Base-by-base conservation (phyloP, 2,329 filamentous ascomycete species). In the Aspergillus transmontanensis region DNA sequence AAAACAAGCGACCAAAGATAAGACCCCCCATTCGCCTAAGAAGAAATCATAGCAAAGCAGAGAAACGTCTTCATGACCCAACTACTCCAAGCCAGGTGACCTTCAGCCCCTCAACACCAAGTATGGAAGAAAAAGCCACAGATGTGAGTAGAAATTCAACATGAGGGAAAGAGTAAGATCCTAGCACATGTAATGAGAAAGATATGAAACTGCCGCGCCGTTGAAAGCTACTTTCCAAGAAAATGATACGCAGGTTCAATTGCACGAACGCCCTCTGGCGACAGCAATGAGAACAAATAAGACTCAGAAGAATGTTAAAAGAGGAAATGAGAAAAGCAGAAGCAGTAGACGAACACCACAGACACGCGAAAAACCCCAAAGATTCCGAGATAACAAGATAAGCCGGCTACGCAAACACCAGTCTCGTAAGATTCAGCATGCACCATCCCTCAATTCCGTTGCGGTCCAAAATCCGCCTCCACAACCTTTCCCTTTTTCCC, bases 401-500 rank as follows among this genome's bases (percentile, higher is more conserved):
- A 72, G 68, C 70, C 73, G 69, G 71, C 70, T 70, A 72, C 69
- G 74, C 72, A 75, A 78, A 75, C 74, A 76, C 73, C 75, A 73
- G 70, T 74, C 73, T 76, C 74, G 67, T 73, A 73, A 74, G 69
- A 75, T 73, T 70, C 72, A 66, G 74, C 73, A 76, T 76, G 71
- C 73, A 72, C 71, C 71, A 63, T 69, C 58, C 64, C 61, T 77
- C 72, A 77, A 72, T 76, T 76, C 68, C 78, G 78, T 73, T 80
- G 78, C 65, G 79, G 78, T 57, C 87, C 86, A 79, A 88, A 89
- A 76, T 89, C 87, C 57, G 84, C 85, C 71, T 90, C 87, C 58
- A 85, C 82, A 62, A 85, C 79, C 79, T 92, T 92, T 59, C 94
- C 92, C 81, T 95, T 96, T 72, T 91, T 88, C 43, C 89, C 86